Evolutionary conservation across 306 rosid genomes (phyloP), one percentile per base, ranked within the genome.

Genomic region (Fagus sylvatica): DNA sequence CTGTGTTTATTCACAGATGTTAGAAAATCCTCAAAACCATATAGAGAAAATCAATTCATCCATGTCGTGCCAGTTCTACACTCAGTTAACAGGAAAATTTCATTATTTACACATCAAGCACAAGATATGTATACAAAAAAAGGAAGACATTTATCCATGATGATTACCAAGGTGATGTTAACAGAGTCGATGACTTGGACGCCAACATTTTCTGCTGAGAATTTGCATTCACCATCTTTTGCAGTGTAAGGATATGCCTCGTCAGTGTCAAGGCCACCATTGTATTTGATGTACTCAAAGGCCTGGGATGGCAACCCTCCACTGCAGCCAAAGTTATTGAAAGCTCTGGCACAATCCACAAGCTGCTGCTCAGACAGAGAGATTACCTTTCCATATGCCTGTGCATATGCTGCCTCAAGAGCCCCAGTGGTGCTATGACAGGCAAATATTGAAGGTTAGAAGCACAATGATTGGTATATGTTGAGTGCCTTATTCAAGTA

Each of bases 281-380:
- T 95, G 87, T 82, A 90, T 67, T 93, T 95, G 46, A 95, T 87
- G 84, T 93, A 95, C 74, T 96, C 99, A 81, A 91, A 96, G 77
- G 99, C 99, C 75, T 96, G 99, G 66, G 99, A 96, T 8, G 99
- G 99, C 79, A 96, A 85, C 30, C 99, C 99, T 33, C 99, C 99
- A 4, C 51, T 0, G 82, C 97, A 96, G 74, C 99, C 99, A 46
- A 82, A 87, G 90, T 96, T 96, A 76, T 93, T 96, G 87, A 93
- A 95, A 85, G 89, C 80, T 75, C 97, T 83, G 5, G 97, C 99
- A 46, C 99, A 95, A 37, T 95, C 99, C 79, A 95, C 98, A 37
- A 95, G 87, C 90, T 95, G 99, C 76, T 95, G 99, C 87, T 95
- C 99, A 36, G 99, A 95, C 62, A 95, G 93, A 84, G 93, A 85